These are phyloP conservation scores for Colletotrichum limetticola DNA, from an alignment of 2,329 filamentous ascomycete species.

Conservation along the genomic window DNA sequence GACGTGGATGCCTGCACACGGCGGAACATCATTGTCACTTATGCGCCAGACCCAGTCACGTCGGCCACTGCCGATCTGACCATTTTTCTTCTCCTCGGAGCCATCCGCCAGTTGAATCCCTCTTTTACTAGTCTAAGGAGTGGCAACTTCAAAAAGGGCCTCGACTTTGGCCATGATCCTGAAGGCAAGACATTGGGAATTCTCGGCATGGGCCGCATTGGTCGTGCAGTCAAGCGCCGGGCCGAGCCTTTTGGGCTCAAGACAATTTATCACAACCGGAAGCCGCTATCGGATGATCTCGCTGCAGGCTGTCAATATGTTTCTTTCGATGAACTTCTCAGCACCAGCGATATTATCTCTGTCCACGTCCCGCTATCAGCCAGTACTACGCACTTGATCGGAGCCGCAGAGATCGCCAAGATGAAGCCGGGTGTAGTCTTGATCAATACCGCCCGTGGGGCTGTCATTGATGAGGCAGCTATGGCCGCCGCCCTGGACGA, in stretches of 20 bases:
- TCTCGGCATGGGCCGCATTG: conserved; percentile 51
- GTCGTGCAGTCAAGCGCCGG: conserved; percentile 49
- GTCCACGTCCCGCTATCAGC: conserved; percentile 63
- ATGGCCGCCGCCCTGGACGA: conserved; percentile 63
- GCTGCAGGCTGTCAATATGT: conserved; percentile 49
- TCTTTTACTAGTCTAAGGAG: conserved; percentile 38
- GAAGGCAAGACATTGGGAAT: conserved; percentile 47
- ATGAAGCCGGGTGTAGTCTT: conserved; percentile 68
- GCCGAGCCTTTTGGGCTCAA: conserved; percentile 61
- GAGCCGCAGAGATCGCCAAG: conserved; percentile 57
- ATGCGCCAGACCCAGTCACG: conserved; percentile 39
- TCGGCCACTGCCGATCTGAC: conserved; percentile 51
- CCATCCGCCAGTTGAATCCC: conserved; percentile 44
- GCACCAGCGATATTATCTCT: conserved; percentile 63
- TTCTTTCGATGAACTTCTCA: conserved; percentile 64
- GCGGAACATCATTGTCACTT: conserved; percentile 39
- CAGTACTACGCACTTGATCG: conserved; percentile 64
- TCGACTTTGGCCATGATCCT: conserved; percentile 49
- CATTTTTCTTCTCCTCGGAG: conserved; percentile 40
- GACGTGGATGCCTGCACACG: conserved; percentile 39
- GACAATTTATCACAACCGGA: conserved; percentile 63
- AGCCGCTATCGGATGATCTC: conserved; percentile 38
- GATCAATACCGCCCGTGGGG: conserved; percentile 68
- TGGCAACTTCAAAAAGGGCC: conserved; percentile 39
- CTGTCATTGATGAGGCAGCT: conserved; percentile 66